These are phyloP conservation scores for Prinsepia uniflora DNA, from an alignment of 306 rosid genomes.

Conservation along the genomic window DNA sequence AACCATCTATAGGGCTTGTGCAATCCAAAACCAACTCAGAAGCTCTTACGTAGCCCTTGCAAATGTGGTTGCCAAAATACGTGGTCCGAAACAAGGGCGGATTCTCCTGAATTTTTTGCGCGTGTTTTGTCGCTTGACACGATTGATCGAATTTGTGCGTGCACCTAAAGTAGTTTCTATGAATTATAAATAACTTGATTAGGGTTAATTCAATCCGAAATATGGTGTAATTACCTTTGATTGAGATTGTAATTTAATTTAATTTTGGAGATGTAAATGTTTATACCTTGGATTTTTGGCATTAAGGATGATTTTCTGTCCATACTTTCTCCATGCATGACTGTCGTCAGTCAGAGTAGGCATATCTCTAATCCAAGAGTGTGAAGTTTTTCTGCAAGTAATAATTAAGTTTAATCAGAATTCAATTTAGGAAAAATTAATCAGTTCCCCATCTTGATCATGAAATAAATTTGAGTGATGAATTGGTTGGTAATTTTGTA, in stretches of 20 bases:
- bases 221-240: not conserved
- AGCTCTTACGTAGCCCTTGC: constrained; percentile 27
- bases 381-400: constrained; percentile 41
- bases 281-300: constrained; percentile 43
- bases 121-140: constrained; percentile 65
- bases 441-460: no score
- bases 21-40: constrained; percentile 45
- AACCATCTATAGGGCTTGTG: constrained; percentile 23
- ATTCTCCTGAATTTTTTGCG: constrained; percentile 52
- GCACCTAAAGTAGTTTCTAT: constrained; percentile 69
- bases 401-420: not conserved
- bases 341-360: constrained; percentile 45
- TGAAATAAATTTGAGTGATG: no score
- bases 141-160: constrained; percentile 60
- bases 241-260: no score
- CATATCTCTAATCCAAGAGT: constrained; percentile 38
- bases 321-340: constrained; percentile 75
- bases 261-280: not conserved
- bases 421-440: no score
- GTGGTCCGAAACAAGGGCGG: constrained; percentile 46
- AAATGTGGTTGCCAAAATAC: constrained; percentile 46
- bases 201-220: not conserved
- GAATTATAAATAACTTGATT: not conserved
- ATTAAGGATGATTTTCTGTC: constrained; percentile 53
- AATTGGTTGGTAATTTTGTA: not conserved